phyloP scores from a whole-genome alignment of 169 alveolate species.

The Plasmodium sp. region DNA sequence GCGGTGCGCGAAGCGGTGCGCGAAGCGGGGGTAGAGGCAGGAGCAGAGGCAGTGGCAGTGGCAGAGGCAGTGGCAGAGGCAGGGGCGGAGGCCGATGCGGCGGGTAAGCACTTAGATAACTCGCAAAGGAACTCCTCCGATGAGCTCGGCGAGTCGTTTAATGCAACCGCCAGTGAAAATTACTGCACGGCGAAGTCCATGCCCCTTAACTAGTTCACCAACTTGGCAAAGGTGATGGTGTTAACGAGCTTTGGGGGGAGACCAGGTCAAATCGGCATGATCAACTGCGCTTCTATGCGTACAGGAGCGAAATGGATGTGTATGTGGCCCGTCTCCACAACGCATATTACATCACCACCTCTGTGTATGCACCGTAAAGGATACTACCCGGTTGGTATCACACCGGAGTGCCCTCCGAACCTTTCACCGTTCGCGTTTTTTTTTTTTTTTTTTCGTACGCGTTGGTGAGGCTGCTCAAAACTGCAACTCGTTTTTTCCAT shows the following conservation, averaged over 20 bases:
- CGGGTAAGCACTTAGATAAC: background rate
- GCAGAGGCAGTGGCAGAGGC: background rate
- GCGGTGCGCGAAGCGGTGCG: background rate
- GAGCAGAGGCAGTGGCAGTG: background rate
- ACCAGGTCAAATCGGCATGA: background rate
- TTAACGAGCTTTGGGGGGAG: background rate
- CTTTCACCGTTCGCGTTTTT: background rate
- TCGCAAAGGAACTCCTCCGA: background rate
- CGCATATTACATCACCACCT: background rate
- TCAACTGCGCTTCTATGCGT: background rate
- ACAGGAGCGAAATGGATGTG: background rate
- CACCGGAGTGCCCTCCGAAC: background rate
- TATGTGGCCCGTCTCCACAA: background rate
- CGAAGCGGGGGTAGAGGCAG: background rate
- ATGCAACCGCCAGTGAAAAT: conserved; percentile 19
- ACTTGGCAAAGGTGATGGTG: background rate
- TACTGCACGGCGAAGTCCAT: conserved; percentile 22
- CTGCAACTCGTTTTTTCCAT: background rate
- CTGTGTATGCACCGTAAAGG: background rate
- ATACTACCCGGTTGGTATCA: background rate
- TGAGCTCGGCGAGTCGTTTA: background rate
- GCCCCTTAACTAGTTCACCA: conserved; percentile 4
- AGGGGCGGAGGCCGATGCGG: background rate
- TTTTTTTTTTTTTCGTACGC: background rate
- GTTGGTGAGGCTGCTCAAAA: background rate